Conservation (phyloP, 2,329 filamentous ascomycete species). For the Drechslerella coelobrocha region DNA sequence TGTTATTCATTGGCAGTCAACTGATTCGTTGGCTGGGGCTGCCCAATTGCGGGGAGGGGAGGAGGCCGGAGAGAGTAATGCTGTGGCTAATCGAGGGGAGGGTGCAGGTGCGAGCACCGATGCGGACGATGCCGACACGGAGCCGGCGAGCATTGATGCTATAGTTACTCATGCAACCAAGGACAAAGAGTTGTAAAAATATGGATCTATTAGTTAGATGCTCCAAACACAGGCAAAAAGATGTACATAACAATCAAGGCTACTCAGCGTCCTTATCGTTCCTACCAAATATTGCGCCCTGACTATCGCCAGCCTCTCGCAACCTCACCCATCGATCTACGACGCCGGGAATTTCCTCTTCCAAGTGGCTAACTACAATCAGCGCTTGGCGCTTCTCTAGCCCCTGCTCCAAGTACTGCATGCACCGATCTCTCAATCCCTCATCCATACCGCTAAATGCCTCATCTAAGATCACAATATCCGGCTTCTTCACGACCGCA, state of each 20-base stretch:
- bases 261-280: background rate
- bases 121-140: too few relatives aligned
- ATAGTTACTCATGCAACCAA: too few relatives aligned
- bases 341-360: slow-evolving; percentile 77
- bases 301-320: slow-evolving; percentile 47
- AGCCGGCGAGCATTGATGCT: too few relatives aligned
- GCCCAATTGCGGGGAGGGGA: too few relatives aligned
- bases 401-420: slow-evolving; percentile 71
- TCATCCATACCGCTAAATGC: slow-evolving; percentile 87
- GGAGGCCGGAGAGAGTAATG: background rate
- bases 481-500: slow-evolving; percentile 78
- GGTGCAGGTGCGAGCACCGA: background rate
- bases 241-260: too few relatives aligned
- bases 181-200: too few relatives aligned
- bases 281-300: slow-evolving; percentile 31
- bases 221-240: too few relatives aligned
- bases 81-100: background rate
- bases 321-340: slow-evolving; percentile 53
- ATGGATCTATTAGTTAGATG: too few relatives aligned
- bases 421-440: slow-evolving; percentile 81
- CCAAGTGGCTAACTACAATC: slow-evolving; percentile 89
- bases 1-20: slow-evolving; percentile 56
- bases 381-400: slow-evolving; percentile 74
- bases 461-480: slow-evolving; percentile 85
- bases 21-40: background rate